phyloP scores from a whole-genome alignment of 208 protist species.

The Trypanosoma avium region DNA sequence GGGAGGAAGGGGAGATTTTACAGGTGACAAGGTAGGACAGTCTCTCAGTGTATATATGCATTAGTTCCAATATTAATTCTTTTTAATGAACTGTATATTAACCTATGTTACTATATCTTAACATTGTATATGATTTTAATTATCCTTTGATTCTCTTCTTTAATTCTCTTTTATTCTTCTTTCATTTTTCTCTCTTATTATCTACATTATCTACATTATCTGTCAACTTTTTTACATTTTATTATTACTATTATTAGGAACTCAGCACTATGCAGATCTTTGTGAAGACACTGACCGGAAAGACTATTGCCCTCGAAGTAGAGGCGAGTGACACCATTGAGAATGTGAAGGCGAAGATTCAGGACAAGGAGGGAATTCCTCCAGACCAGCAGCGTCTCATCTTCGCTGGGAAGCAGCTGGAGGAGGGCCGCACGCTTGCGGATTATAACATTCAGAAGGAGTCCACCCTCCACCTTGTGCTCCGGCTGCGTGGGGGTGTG shows the following conservation, averaged over 20 bases:
- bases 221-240: not conserved
- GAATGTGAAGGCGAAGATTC: too few species aligned
- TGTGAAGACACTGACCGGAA: slow-evolving; percentile 96
- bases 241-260: not conserved
- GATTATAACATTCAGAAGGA: slow-evolving; percentile 99
- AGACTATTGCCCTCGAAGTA: slow-evolving; percentile 98
- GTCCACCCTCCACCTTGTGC: slow-evolving; percentile 98
- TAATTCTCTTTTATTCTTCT: slow-evolving; percentile 5
- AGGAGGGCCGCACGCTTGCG: slow-evolving; percentile 96
- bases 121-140: too few species aligned
- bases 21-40: too few species aligned
- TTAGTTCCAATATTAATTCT: too few species aligned
- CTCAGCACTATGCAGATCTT: slow-evolving; percentile 91
- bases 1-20: too few species aligned
- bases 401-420: slow-evolving; percentile 62
- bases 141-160: too few species aligned
- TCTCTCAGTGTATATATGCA: too few species aligned
- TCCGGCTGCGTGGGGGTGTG: slow-evolving; percentile 88
- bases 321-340: too few species aligned
- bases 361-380: too few species aligned
- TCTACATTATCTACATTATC: not conserved
- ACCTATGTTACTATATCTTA: too few species aligned
- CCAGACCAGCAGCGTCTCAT: not conserved
- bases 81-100: too few species aligned
- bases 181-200: not conserved